Conservation (phyloP, 805 yeast genomes). For the Candida boleticola region DNA sequence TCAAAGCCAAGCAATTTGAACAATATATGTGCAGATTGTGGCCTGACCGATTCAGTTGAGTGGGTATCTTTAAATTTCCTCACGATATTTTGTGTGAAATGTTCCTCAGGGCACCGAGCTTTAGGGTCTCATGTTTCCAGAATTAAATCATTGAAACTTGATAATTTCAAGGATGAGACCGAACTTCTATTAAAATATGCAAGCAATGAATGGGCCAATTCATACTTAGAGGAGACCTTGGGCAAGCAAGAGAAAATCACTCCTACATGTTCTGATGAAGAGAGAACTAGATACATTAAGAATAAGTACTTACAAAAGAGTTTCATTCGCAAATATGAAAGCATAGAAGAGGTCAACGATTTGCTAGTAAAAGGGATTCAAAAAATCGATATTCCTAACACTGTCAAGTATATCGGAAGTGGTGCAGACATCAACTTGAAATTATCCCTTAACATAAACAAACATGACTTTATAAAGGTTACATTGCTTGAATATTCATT, state of each 20-base stretch:
- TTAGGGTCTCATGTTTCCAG: constrained; percentile 81
- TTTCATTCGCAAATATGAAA: constrained; percentile 32
- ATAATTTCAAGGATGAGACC: constrained; percentile 61
- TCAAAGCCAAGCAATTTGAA: constrained; percentile 51
- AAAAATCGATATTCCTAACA: constrained; percentile 44
- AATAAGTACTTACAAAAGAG: constrained; percentile 60
- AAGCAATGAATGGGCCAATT: constrained; percentile 56
- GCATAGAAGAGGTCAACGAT: constrained; percentile 22
- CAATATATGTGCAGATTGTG: constrained; percentile 76
- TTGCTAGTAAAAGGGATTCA: constrained; percentile 52
- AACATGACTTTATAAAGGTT: constrained; percentile 19
- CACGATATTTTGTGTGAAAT: constrained; percentile 73
- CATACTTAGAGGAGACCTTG: constrained; percentile 52
- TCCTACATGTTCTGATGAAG: constrained; percentile 37
- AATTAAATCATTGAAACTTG: constrained; percentile 75
- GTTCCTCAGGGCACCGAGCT: constrained; percentile 86
- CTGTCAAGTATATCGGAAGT: constrained; percentile 42
- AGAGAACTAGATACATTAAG: constrained; percentile 57
- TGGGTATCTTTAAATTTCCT: constrained; percentile 83
- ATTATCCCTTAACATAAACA: constrained; percentile 28
- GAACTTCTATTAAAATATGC: constrained; percentile 50
- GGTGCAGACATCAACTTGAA: constrained; percentile 48
- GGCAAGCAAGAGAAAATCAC: constrained; percentile 22
- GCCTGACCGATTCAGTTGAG: constrained; percentile 60
- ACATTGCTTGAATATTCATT: constrained; percentile 50